Base-by-base conservation (phyloP, 129 eudicot genomes). In the Tagetes patula region DNA sequence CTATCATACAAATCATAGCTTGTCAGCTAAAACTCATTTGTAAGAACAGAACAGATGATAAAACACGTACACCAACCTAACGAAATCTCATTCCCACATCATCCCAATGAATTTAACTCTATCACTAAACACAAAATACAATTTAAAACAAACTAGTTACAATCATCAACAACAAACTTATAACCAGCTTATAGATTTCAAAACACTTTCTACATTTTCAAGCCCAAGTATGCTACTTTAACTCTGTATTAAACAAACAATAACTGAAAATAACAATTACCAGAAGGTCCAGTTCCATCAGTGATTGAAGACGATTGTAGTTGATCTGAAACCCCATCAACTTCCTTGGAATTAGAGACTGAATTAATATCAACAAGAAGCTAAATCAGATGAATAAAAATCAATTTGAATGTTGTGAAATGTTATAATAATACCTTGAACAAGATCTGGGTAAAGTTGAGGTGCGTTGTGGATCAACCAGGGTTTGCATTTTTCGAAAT, bases 401-500 rank as follows among this genome's bases (percentile, higher is more conserved):
- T 8, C 3, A 58, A 58, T 11, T 20, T 41, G 13, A 32, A 72
- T 3, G 9, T 14, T 33, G 10, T 37, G 1, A 33, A 60, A 5
- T 33, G 69, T 41, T 14, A 13, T 11, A 1, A 3, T 1, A 1
- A 3, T 1, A 91, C 97, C 97, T 86, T 82, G 80, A 59, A 86
- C 40, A 39, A 91, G 97, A 81, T 91, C 91, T 5, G 97, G 97
- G 67, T 88, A 88, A 53, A 84, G 64, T 20, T 86, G 80, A 45
- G 93, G 91, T 40, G 96, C 97, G 73, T 88, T 79, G 63, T 80
- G 84, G 81, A 91, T 91, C 85, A 91, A 77, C 97, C 97, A 91
- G 32, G 97, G 97, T 67, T 91, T 91, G 82, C 97, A 91, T 82
- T 91, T 91, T 12, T 84, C 96, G 73, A 91, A 91, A 53, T 91